phyloP scores from a whole-genome alignment of 306 rosid species.

The Boehmeria nivea region DNA sequence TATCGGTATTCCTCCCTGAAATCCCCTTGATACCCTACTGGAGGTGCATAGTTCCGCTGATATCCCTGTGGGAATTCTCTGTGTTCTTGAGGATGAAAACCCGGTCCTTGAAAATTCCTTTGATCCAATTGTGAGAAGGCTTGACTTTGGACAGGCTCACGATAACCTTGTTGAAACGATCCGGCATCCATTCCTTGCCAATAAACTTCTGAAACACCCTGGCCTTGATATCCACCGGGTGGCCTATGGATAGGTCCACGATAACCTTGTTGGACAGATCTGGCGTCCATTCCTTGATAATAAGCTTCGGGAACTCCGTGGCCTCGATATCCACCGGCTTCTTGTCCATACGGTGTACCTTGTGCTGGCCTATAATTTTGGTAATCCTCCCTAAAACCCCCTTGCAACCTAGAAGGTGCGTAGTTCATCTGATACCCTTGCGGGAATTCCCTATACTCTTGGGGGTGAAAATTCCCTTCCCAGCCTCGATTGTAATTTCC shows the following conservation, averaged over 20 bases:
- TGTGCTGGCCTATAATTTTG: slow-evolving; percentile 18
- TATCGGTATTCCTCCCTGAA: neutral
- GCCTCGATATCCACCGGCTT: slow-evolving; percentile 22
- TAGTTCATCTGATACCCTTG: slow-evolving; percentile 37
- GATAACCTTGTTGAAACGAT: slow-evolving; percentile 16
- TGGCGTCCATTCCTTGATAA: slow-evolving; percentile 20
- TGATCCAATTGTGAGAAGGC: slow-evolving; percentile 22
- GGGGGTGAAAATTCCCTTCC: slow-evolving; percentile 24
- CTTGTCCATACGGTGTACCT: slow-evolving; percentile 26
- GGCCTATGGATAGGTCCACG: too few species aligned
- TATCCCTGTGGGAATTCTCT: slow-evolving; percentile 40
- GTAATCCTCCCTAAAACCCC: slow-evolving; percentile 11
- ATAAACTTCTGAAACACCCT: too few species aligned
- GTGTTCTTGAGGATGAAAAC: slow-evolving; percentile 29
- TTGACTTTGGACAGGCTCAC: slow-evolving; percentile 22
- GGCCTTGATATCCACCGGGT: too few species aligned
- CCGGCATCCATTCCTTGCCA: slow-evolving; percentile 1
- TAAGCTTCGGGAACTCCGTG: slow-evolving; percentile 22
- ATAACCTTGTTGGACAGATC: too few species aligned
- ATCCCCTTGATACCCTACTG: slow-evolving; percentile 39
- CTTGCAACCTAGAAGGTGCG: slow-evolving; percentile 45
- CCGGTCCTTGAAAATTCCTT: slow-evolving; percentile 11
- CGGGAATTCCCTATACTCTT: slow-evolving; percentile 33
- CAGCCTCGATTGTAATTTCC: slow-evolving; percentile 20
- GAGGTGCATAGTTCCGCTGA: slow-evolving; percentile 34